phyloP scores from a whole-genome alignment of 1,284 basidiomycete genomes.

The Pascua guehoae region DNA sequence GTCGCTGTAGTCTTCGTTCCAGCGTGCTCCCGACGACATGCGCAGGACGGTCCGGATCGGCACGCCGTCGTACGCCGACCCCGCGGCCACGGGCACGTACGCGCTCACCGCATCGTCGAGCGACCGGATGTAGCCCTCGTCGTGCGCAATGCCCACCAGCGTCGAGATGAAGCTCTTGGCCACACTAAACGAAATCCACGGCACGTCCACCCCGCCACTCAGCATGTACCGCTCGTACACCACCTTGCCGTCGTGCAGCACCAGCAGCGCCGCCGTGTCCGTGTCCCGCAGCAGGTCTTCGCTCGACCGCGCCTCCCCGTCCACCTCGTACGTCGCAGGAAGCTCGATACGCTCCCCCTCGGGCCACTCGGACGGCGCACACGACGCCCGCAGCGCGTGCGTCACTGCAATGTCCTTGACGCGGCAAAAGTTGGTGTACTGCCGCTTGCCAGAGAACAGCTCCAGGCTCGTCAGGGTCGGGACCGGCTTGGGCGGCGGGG shows the following conservation, averaged over 20 bases:
- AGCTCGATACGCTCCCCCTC: background rate
- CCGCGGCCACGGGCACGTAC: background rate
- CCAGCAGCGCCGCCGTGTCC: background rate
- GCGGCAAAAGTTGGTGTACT: background rate
- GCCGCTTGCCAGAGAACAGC: background rate
- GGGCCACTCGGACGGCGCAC: background rate
- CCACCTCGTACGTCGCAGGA: background rate
- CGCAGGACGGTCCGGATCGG: background rate
- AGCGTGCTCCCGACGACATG: constrained; percentile 1
- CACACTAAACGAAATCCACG: background rate
- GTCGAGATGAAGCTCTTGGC: constrained; percentile 3
- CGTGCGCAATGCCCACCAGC: constrained; percentile 1
- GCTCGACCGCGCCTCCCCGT: background rate
- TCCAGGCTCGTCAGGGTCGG: background rate
- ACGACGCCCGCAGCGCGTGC: background rate
- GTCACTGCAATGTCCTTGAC: background rate
- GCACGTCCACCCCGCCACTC: background rate
- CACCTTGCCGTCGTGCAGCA: background rate
- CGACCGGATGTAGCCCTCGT: background rate
- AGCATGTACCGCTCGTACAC: background rate
- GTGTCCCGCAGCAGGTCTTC: background rate
- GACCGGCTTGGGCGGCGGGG: too few species aligned
- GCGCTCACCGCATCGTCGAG: background rate
- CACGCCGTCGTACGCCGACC: background rate
- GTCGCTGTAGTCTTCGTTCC: constrained; percentile 4